phyloP scores from a whole-genome alignment of 2,329 filamentous ascomycete species.

The Hypocreales sp. region DNA sequence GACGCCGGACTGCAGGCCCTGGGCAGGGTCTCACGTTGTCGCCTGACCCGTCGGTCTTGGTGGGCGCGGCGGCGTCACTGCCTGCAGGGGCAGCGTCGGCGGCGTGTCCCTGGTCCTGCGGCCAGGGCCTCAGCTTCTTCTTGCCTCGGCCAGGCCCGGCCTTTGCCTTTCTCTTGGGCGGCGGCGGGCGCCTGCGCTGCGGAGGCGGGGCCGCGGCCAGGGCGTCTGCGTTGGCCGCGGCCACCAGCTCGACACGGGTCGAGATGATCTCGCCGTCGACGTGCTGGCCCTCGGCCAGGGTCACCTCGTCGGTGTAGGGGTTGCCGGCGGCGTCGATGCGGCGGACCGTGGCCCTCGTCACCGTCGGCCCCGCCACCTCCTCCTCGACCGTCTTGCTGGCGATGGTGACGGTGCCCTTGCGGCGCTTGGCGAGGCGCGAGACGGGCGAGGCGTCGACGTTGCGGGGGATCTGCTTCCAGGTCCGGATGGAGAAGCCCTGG shows the following conservation, averaged over 20 bases:
- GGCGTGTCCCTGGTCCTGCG: constrained; percentile 18
- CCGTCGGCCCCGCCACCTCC: constrained; percentile 31
- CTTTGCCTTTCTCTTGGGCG: constrained; percentile 68
- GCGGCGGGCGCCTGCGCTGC: constrained; percentile 49
- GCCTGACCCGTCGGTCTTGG: constrained; percentile 20
- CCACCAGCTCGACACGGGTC: constrained; percentile 37
- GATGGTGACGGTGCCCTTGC: constrained; percentile 44
- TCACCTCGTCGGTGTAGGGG: constrained; percentile 69
- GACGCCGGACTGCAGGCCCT: too few relatives aligned
- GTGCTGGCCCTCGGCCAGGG: constrained; percentile 61
- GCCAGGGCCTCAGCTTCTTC: constrained; percentile 55
- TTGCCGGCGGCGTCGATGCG: constrained; percentile 67
- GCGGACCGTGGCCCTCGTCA: constrained; percentile 69
- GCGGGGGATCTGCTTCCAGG: constrained; percentile 47
- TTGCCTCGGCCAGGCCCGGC: constrained; percentile 59
- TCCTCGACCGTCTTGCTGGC: constrained; percentile 34
- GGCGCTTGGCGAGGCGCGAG: constrained; percentile 44
- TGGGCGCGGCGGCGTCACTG: constrained; percentile 20
- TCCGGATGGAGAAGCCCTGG: constrained; percentile 37
- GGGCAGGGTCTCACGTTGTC: constrained; percentile 21
- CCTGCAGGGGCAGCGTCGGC: constrained; percentile 13
- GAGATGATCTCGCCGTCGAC: constrained; percentile 71
- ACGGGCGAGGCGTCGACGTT: constrained; percentile 36
- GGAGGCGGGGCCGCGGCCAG: constrained; percentile 26
- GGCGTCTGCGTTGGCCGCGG: constrained; percentile 40